Evolutionary conservation across 306 rosid genomes (phyloP), one percentile per base, ranked within the genome.

Genomic region (Quillaja saponaria): DNA sequence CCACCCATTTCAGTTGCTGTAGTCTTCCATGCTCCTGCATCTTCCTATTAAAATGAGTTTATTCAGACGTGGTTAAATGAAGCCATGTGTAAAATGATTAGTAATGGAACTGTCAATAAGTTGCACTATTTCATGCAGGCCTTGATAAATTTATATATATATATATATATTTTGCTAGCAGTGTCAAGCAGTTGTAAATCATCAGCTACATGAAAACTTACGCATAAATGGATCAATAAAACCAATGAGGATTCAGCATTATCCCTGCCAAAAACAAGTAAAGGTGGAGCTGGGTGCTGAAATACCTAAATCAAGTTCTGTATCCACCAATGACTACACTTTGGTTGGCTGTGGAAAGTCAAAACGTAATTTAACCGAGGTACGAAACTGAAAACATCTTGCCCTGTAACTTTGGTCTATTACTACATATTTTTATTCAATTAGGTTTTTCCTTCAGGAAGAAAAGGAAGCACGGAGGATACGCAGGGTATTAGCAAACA

Each of bases 401-500:
- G 48, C 71, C 17, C 17, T 40, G 34, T 13, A 13, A 28, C 14
- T 52, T 34, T 52, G 45, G 51, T 16, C 15, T 54, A 55, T 68
- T 20, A 5, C 34, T 13, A 49, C 25, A 40, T 6, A 53, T 39
- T 44, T 64, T 69, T 52, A 53, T 47, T 67, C 42, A 61, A 51
- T 25, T 13, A 15, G 45, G 19, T 14, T 69, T 57, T 19, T 35
- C 20, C 69, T 66, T 59, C 69, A 92, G 97, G 91, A 78, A 64
- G 99, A 92, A 75, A 92, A 85, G 81, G 99, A 92, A 76, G 91
- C 69, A 6, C 81, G 95, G 72, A 85, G 90, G 79, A 61, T 89
- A 49, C 94, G 96, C 56, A 78, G 99, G 69, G 69, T 92, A 68
- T 70, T 92, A 79, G 99, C 99, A 11, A 92, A 92, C 64, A 80